phyloP scores from a whole-genome alignment of 768 basidiomycete species.

The Cystofilobasidium macerans region DNA sequence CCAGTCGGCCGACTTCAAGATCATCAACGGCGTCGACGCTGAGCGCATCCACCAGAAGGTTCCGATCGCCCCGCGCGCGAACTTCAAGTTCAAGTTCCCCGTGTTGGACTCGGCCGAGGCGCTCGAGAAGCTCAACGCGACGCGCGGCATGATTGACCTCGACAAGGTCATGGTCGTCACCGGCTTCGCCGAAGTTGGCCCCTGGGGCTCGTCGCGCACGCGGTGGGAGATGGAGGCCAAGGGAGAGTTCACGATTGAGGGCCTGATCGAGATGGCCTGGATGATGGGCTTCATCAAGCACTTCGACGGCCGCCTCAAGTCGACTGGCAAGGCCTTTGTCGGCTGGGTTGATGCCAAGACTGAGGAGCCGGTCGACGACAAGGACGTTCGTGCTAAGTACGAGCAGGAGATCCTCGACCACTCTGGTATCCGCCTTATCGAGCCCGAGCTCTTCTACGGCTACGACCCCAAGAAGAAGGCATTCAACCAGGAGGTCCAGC shows the following conservation, averaged over 20 bases:
- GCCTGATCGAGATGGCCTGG: slow-evolving; percentile 99
- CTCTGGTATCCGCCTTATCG: slow-evolving; percentile 86
- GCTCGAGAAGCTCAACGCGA: slow-evolving; percentile 59
- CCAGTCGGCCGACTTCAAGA: slow-evolving; percentile 90
- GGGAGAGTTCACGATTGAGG: slow-evolving; percentile 94
- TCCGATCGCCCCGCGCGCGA: slow-evolving; percentile 87
- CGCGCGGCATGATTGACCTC: slow-evolving; percentile 81
- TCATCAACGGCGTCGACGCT: slow-evolving; percentile 76
- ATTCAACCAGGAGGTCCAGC: slow-evolving; percentile 93
- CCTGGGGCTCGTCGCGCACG: slow-evolving; percentile 95
- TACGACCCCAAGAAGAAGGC: slow-evolving; percentile 96
- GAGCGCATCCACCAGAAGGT: slow-evolving; percentile 87
- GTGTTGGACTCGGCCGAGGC: slow-evolving; percentile 59
- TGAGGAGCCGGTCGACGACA: slow-evolving; percentile 89
- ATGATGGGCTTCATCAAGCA: slow-evolving; percentile 98
- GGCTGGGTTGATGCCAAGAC: slow-evolving; percentile 97
- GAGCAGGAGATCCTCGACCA: slow-evolving; percentile 87
- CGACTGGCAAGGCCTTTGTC: slow-evolving; percentile 79
- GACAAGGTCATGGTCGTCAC: slow-evolving; percentile 94
- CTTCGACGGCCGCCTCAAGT: slow-evolving; percentile 91
- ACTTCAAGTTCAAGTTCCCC: slow-evolving; percentile 95
- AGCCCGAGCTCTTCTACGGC: slow-evolving; percentile 94
- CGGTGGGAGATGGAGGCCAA: slow-evolving; percentile 99
- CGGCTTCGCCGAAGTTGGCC: slow-evolving; percentile 93
- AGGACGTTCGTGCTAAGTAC: slow-evolving; percentile 85